These are phyloP conservation scores for Oryza coarctata DNA, from an alignment of 176 grass and related monocot species.

Conservation along the genomic window DNA sequence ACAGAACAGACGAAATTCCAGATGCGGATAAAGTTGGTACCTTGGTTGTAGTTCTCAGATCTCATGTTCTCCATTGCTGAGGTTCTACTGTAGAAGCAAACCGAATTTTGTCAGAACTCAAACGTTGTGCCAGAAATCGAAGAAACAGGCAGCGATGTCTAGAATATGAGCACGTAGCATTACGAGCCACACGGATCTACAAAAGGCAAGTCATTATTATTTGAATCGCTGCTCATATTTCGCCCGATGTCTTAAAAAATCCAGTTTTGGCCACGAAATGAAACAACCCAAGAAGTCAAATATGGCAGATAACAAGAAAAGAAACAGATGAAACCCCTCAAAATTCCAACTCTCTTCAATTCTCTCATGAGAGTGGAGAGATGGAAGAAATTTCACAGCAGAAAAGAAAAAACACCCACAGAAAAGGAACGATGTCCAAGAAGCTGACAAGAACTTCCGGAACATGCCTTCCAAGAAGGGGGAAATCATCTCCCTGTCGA, in stretches of 20 bases:
- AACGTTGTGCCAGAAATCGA: constrained; percentile 14
- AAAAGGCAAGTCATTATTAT: neutral
- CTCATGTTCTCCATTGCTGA: constrained; percentile 54
- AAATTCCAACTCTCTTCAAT: neutral
- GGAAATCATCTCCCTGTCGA: neutral
- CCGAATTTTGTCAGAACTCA: neutral
- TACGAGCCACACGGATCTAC: neutral
- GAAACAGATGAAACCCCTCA: neutral
- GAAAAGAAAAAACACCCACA: neutral
- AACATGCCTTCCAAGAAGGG: neutral
- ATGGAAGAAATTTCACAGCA: neutral
- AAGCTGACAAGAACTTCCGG: neutral
- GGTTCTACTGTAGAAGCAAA: constrained; percentile 8
- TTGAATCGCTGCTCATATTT: constrained; percentile 8
- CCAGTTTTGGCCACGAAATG: neutral
- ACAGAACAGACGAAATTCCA: neutral
- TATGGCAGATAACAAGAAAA: neutral
- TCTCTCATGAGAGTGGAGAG: neutral
- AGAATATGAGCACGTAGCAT: neutral
- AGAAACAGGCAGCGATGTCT: neutral
- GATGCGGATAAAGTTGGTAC: constrained; percentile 11
- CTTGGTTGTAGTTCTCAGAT: constrained; percentile 27
- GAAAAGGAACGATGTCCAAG: neutral
- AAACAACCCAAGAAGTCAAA: neutral
- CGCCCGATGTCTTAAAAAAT: neutral